phyloP scores from a whole-genome alignment of 78 protist species.

The Bodo saltans region DNA sequence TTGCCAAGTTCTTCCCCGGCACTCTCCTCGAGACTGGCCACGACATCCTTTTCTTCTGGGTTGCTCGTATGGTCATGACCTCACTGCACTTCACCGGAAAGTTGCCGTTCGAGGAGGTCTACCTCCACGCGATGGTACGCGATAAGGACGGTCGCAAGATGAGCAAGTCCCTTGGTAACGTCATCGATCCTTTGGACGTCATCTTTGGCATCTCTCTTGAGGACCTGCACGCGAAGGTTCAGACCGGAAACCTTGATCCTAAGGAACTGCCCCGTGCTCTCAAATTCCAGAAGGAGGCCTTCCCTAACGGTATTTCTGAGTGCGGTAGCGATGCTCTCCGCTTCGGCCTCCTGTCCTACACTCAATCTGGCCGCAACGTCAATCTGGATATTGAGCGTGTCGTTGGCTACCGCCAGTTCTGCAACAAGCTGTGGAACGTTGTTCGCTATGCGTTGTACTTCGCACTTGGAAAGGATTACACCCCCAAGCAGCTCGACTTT shows the following conservation, averaged over 20 bases:
- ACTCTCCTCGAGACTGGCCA: slow-evolving; percentile 96
- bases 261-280: slow-evolving; percentile 44
- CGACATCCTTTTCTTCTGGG: slow-evolving; percentile 99
- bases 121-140: slow-evolving; percentile 90
- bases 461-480: slow-evolving; percentile 19
- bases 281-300: slow-evolving; percentile 15
- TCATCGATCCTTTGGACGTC: slow-evolving; percentile 94
- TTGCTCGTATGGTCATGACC: slow-evolving; percentile 99
- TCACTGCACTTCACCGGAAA: slow-evolving; percentile 71
- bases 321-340: slow-evolving; percentile 99
- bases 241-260: slow-evolving; percentile 74
- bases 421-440: slow-evolving; percentile 97
- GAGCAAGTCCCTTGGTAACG: slow-evolving; percentile 93
- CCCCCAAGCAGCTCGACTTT: not conserved
- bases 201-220: slow-evolving; percentile 76
- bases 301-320: slow-evolving; percentile 92
- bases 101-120: slow-evolving; percentile 85
- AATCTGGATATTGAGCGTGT: slow-evolving; percentile 87
- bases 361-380: slow-evolving; percentile 65
- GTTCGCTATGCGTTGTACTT: slow-evolving; percentile 47
- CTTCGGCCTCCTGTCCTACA: slow-evolving; percentile 83
- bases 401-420: slow-evolving; percentile 80
- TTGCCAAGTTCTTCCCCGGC: slow-evolving; percentile 80
- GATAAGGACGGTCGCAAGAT: slow-evolving; percentile 88
- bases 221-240: slow-evolving; percentile 49